Evolutionary conservation across 1,284 basidiomycete genomes (phyloP), one percentile per base, ranked within the genome.

Genomic region (Ceratobasidium theobromae): DNA sequence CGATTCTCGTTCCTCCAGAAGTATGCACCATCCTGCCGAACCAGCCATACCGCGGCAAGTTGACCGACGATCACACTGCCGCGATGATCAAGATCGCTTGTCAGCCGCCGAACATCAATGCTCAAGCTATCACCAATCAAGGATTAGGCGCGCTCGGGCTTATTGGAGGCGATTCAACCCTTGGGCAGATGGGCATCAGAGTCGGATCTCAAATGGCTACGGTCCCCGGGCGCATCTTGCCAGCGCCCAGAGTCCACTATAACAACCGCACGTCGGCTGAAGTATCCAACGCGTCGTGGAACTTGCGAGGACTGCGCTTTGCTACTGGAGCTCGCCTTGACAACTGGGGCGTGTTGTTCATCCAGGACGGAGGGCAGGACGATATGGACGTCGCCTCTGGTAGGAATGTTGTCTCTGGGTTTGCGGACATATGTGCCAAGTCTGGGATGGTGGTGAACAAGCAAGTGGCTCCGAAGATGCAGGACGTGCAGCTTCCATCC

Each of bases 41-140:
- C 65, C 88, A 90, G 71, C 78, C 85, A 0, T 90, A 84, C 79
- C 79, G 80, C n/a, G 87, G 87, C 6, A 87, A 86, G 72, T 79
- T 91, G 12, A 79, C 81, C 1, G 82, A 88, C 43, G 83, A 85
- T 21, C 85, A 88, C 68, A 89, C 88, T 0, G 81, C 83, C 0
- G 72, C 75, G 23, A 91, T 91, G 89, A 87, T 91, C 69, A 77
- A 74, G 1, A 78, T 81, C 28, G 87, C 89, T 0, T 86, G 86
- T 35, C 83, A 85, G 60, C 83, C 81, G 0, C 89, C 89, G 2
- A 86, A 84, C 68, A 75, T 82, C 70, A 91, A 91, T 70, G 88
- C 83, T 0, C 69, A 75, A 0, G 77, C 79, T 38, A 90, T 91
- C 69, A 79, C 83, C 18, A 73, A 76, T 4, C 78, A 77, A 27